These are phyloP conservation scores for Botrytis byssoidea DNA, from an alignment of 2,329 filamentous ascomycete genomes.

Conservation along the genomic window DNA sequence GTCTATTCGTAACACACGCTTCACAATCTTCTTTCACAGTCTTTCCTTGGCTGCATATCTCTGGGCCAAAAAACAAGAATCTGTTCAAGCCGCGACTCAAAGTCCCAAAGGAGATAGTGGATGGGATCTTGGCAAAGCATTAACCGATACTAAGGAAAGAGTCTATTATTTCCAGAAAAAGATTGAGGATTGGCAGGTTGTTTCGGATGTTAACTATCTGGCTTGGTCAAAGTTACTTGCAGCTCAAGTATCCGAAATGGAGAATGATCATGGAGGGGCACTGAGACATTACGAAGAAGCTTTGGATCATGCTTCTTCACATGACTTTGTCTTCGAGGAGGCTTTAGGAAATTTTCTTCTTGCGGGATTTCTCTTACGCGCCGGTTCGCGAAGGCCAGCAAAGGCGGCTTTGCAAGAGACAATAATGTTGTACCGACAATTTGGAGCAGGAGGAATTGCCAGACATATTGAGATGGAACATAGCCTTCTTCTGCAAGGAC, in stretches of 20 bases:
- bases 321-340: slow-evolving; percentile 68
- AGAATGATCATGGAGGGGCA: slow-evolving; percentile 54
- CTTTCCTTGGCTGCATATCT: slow-evolving; percentile 54
- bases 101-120: slow-evolving; percentile 44
- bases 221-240: slow-evolving; percentile 66
- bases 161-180: slow-evolving; percentile 56
- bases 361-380: slow-evolving; percentile 66
- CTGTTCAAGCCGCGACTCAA: slow-evolving; percentile 27
- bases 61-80: slow-evolving; percentile 37
- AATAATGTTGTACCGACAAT: slow-evolving; percentile 64
- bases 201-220: slow-evolving; percentile 70
- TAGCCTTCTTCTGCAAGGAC: slow-evolving; percentile 63
- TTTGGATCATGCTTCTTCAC: slow-evolving; percentile 68
- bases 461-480: slow-evolving; percentile 67
- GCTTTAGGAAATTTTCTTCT: slow-evolving; percentile 72
- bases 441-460: slow-evolving; percentile 68
- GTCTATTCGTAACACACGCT: slow-evolving; percentile 58
- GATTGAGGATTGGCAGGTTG: slow-evolving; percentile 61
- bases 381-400: slow-evolving; percentile 64
- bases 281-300: slow-evolving; percentile 67
- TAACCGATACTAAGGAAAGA: slow-evolving; percentile 50
- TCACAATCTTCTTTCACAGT: slow-evolving; percentile 60
- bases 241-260: slow-evolving; percentile 66
- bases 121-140: slow-evolving; percentile 45
- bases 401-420: slow-evolving; percentile 67